These are phyloP conservation scores for Hypoxylon sp. DNA, from an alignment of 2,329 filamentous ascomycete genomes.

Conservation along the genomic window DNA sequence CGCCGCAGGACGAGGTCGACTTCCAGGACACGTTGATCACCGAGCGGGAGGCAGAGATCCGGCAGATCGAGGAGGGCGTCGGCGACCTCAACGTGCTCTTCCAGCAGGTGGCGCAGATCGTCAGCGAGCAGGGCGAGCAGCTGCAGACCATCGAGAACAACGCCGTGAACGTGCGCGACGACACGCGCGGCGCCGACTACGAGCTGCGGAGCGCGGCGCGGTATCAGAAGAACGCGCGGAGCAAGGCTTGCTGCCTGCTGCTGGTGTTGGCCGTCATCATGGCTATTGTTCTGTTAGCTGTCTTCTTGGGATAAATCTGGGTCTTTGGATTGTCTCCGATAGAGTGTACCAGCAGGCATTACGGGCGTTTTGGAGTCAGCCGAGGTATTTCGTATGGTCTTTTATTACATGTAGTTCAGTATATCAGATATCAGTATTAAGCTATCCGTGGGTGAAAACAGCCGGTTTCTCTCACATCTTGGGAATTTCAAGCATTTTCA, in stretches of 20 bases:
- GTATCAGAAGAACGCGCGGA: conserved; percentile 95
- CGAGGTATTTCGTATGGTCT: conserved; percentile 5
- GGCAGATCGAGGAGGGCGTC: conserved; percentile 96
- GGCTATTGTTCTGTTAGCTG: conserved; percentile 88
- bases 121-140: conserved; percentile 90
- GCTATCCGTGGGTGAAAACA: conserved; percentile 13
- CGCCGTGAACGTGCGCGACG: conserved; percentile 82
- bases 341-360: conserved; percentile 31
- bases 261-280: conserved; percentile 90
- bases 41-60: conserved; percentile 95
- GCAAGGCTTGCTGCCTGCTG: conserved; percentile 92
- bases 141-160: conserved; percentile 90
- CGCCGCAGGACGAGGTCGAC: conserved; percentile 93
- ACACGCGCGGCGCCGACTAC: conserved; percentile 85
- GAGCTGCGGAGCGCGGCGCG: conserved; percentile 87
- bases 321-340: conserved; percentile 2
- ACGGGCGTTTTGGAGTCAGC: conserved; percentile 40
- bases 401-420: conserved; percentile 12
- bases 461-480: conserved; percentile 7
- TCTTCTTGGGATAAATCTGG: conserved; percentile 74
- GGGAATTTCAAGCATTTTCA: conserved; percentile 8
- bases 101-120: conserved; percentile 97
- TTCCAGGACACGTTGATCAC: conserved; percentile 97
- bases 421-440: conserved; percentile 27
- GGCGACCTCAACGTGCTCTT: conserved; percentile 97